Evolutionary conservation across 805 yeast species (phyloP).

Genomic region (Schwanniomyces occidentalis): DNA sequence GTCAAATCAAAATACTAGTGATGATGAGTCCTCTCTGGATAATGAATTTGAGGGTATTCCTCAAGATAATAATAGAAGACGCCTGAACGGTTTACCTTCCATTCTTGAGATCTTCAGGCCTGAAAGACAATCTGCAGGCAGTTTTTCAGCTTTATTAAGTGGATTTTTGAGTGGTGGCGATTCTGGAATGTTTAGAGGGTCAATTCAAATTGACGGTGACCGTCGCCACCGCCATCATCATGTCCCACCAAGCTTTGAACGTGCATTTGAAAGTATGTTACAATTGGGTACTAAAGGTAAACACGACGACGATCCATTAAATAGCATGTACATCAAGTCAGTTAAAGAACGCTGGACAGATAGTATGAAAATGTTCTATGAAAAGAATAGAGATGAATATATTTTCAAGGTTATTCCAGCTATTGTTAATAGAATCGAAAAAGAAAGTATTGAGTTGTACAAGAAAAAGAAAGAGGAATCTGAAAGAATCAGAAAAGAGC

Average conservation of each 20-base stretch:
- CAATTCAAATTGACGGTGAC: constrained; percentile 22
- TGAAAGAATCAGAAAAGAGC: constrained; percentile 22
- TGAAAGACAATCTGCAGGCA: constrained; percentile 14
- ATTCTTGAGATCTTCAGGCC: constrained; percentile 29
- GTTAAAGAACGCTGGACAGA: constrained; percentile 73
- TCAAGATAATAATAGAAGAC: constrained; percentile 13
- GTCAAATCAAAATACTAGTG: constrained; percentile 15
- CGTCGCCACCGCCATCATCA: constrained; percentile 4
- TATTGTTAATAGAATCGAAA: constrained; percentile 49
- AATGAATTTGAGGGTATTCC: constrained; percentile 21
- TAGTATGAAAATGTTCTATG: constrained; percentile 50
- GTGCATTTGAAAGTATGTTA: constrained; percentile 23
- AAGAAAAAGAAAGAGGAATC: constrained; percentile 28
- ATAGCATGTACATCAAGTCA: constrained; percentile 37
- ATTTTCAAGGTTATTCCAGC: constrained; percentile 22
- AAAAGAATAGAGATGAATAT: constrained; percentile 30
- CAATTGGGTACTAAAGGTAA: constrained; percentile 12
- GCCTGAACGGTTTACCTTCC: constrained; percentile 19
- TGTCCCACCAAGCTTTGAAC: constrained; percentile 20
- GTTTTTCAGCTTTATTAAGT: constrained; percentile 16
- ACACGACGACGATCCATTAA: constrained; percentile 14
- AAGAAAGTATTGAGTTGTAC: constrained; percentile 45
- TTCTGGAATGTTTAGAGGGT: constrained; percentile 19
- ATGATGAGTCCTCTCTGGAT: constrained; percentile 20
- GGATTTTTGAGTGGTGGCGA: constrained; percentile 15